phyloP scores from a whole-genome alignment of 75 land plant genomes.

The Pseudotsuga menziesii region DNA sequence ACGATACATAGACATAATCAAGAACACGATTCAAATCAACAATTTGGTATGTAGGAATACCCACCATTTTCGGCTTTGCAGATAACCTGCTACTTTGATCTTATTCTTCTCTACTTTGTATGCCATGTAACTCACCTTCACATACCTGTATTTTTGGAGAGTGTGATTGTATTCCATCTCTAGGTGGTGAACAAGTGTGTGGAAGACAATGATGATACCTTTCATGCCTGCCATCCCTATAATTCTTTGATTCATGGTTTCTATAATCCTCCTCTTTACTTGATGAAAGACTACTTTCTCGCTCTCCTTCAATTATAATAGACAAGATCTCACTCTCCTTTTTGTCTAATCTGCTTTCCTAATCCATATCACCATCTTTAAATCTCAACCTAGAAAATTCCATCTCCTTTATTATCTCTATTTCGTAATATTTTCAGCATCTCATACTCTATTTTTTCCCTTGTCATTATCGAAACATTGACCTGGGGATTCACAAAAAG shows the following conservation, averaged over 20 bases:
- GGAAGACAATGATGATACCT: background rate
- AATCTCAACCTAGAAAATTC: background rate
- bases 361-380: conserved; percentile 1
- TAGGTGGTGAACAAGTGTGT: background rate
- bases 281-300: background rate
- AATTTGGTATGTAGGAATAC: no score
- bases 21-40: no score
- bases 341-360: conserved; percentile 23
- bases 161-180: background rate
- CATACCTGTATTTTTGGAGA: background rate
- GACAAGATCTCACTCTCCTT: conserved; percentile 12
- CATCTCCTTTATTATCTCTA: background rate
- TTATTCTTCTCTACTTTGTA: no score
- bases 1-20: no score
- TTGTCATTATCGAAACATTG: background rate
- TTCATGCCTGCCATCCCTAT: background rate
- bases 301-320: background rate
- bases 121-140: no score
- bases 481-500: background rate
- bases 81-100: no score
- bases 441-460: background rate
- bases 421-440: background rate
- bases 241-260: no score
- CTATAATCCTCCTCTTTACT: no score
- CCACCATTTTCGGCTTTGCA: no score